Evolutionary conservation across 1,284 basidiomycete genomes (phyloP).

Genomic region (Malassezia brasiliensis): DNA sequence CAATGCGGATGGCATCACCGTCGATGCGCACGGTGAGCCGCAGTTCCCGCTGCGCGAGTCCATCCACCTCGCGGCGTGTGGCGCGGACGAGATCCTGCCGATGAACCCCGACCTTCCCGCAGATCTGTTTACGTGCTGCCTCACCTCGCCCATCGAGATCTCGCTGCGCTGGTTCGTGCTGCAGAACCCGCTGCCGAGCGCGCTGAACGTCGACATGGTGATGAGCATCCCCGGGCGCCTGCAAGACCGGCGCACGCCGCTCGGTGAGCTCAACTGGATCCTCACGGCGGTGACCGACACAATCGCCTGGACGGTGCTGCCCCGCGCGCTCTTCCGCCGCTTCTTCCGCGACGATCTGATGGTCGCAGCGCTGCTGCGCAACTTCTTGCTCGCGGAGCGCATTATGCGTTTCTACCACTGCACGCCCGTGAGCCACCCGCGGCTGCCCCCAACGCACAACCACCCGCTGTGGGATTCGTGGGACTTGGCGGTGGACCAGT

Average conservation of each 20-base stretch:
- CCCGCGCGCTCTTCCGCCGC: constrained; percentile 81
- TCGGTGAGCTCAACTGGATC: constrained; percentile 98
- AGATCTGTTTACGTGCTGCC: constrained; percentile 91
- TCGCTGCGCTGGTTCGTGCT: constrained; percentile 88
- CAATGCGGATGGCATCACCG: constrained; percentile 17
- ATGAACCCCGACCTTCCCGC: constrained; percentile 93
- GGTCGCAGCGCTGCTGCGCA: constrained; percentile 89
- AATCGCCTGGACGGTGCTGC: constrained; percentile 96
- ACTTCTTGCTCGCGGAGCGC: constrained; percentile 89
- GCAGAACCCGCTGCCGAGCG: constrained; percentile 61
- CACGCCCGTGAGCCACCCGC: constrained; percentile 85
- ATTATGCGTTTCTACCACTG: constrained; percentile 99
- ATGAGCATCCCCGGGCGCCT: constrained; percentile 91
- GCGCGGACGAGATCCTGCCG: constrained; percentile 79
- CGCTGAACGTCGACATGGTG: constrained; percentile 69
- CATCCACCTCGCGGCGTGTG: constrained; percentile 90
- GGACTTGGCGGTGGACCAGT: constrained; percentile 96
- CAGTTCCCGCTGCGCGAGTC: constrained; percentile 68
- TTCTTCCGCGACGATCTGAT: constrained; percentile 91
- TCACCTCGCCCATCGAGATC: constrained; percentile 96
- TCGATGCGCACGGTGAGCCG: constrained; percentile 45
- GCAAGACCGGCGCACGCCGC: constrained; percentile 85
- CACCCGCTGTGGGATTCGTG: constrained; percentile 93
- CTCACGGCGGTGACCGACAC: constrained; percentile 98
- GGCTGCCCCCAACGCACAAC: constrained; percentile 84